These are phyloP conservation scores for Botrytis sinoallii DNA, from an alignment of 2,329 filamentous ascomycete species.

Conservation along the genomic window DNA sequence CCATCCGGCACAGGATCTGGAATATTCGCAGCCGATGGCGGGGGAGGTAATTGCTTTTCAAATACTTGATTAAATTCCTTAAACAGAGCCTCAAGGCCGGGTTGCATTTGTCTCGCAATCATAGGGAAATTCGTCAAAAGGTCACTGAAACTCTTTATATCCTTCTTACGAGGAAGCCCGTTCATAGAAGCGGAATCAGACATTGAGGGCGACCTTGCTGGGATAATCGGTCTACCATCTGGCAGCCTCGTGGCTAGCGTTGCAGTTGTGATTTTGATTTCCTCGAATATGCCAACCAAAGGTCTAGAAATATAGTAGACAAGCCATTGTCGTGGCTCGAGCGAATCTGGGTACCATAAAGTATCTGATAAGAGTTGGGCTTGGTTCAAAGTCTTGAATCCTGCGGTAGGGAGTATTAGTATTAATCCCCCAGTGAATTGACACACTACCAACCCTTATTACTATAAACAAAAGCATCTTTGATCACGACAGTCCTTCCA, in stretches of 20 bases:
- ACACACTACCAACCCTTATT: conserved; percentile 72
- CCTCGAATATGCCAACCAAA: conserved; percentile 78
- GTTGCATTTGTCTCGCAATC: conserved; percentile 95
- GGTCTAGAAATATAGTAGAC: conserved; percentile 94
- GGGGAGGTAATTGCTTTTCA: conserved; percentile 77
- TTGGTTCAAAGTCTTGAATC: conserved; percentile 88
- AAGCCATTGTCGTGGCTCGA: conserved; percentile 90
- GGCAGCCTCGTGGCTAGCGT: conserved; percentile 48
- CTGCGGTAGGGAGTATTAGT: conserved; percentile 46
- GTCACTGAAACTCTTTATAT: conserved; percentile 86
- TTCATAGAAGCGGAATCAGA: conserved; percentile 24
- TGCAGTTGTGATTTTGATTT: conserved; percentile 68
- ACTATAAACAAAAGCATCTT: conserved; percentile 88
- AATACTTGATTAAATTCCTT: conserved; percentile 84
- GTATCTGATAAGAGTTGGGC: conserved; percentile 80
- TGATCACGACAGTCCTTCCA: conserved; percentile 87
- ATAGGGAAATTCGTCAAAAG: conserved; percentile 88
- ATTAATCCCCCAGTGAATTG: conserved; percentile 4
- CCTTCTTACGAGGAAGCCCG: conserved; percentile 70
- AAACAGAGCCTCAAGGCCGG: conserved; percentile 83
- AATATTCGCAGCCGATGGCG: conserved; percentile 59
- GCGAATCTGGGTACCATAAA: conserved; percentile 84
- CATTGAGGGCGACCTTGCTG: conserved; percentile 22
- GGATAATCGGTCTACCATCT: conserved; percentile 31
- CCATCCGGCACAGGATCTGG: conserved; percentile 58